phyloP scores from a whole-genome alignment of 306 rosid genomes.

The Sicyos edulis region DNA sequence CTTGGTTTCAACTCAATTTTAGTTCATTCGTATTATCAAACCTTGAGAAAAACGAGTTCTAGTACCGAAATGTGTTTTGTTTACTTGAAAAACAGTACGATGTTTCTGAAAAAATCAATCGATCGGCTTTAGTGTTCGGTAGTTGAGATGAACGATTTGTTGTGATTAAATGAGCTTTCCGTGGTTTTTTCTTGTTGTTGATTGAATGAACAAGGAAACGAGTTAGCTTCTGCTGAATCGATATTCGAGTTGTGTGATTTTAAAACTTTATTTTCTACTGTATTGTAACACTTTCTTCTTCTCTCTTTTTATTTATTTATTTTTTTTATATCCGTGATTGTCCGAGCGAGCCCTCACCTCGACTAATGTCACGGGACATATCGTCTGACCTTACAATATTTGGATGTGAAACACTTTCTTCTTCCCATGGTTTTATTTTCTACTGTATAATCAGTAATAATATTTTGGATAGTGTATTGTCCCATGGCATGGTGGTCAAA shows the following conservation, averaged over 20 bases:
- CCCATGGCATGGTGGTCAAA: too few relatives aligned
- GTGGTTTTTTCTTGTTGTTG: neutral
- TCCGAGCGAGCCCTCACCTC: too few relatives aligned
- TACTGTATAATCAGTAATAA: too few relatives aligned
- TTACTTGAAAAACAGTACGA: neutral
- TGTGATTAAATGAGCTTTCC: neutral
- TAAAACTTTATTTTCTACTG: neutral
- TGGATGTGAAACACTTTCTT: too few relatives aligned
- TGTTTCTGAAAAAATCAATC: neutral
- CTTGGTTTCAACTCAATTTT: neutral
- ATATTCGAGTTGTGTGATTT: neutral
- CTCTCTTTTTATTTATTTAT: too few relatives aligned
- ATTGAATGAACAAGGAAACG: neutral
- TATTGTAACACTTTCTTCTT: too few relatives aligned
- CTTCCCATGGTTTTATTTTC: too few relatives aligned
- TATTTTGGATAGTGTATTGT: too few relatives aligned
- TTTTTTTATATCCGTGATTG: too few relatives aligned
- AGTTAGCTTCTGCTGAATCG: neutral
- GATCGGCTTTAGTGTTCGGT: neutral
- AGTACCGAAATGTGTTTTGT: neutral
- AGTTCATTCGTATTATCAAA: neutral
- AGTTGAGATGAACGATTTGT: neutral
- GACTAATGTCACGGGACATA: too few relatives aligned
- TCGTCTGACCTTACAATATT: too few relatives aligned
- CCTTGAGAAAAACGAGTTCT: neutral